Base-by-base conservation (phyloP, 2,329 filamentous ascomycete species). In the Penicillium digitatum region DNA sequence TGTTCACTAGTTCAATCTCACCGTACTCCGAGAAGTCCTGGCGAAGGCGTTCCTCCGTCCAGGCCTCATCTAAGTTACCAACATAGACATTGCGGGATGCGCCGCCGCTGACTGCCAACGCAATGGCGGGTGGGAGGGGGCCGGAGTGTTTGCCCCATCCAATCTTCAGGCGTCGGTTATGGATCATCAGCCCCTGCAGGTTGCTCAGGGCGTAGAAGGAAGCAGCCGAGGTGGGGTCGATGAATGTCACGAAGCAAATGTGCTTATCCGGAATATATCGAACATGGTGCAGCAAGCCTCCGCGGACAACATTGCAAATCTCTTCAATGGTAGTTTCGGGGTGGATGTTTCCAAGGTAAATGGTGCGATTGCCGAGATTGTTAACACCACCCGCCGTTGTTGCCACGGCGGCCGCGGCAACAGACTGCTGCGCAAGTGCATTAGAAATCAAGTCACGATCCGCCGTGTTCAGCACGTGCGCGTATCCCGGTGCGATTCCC, bases 211-310 rank as follows among this genome's bases (percentile, higher is more conserved):
- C 94, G 68, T 96, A 99, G 79, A 99, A 99, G 1, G 93, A 96
- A 38, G 94, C 94, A 24, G 94, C 94, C 3, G 94, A 95, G 24
- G 94, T 99, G 9, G 94, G 94, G 70, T 99, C 94, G 73, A 99
- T 97, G 76, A 99, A 99, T 1, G 94, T 99, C 54, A 99, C 94
- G 71, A 99, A 99, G 81, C 94, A 99, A 66, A 99, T 99, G 77
- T 99, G 94, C 84, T 99, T 99, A 79, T 99, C 94, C 7, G 94
- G 94, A 66, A 99, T 99, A 77, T 97, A 99, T 65, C 94, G 90
- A 74, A 99, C 95, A 74, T 99, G 94, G 74, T 99, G 94, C 66
- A 99, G 82, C 62, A 99, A 83, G 66, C 94, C 94, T 56, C 94
- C 94, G 62, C 94, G 86, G 49, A 99, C 94, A 54, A 99, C 94